Evolutionary conservation across 1,284 basidiomycete genomes (phyloP), one percentile per base, ranked within the genome.

Genomic region (Volvariella volvacea): DNA sequence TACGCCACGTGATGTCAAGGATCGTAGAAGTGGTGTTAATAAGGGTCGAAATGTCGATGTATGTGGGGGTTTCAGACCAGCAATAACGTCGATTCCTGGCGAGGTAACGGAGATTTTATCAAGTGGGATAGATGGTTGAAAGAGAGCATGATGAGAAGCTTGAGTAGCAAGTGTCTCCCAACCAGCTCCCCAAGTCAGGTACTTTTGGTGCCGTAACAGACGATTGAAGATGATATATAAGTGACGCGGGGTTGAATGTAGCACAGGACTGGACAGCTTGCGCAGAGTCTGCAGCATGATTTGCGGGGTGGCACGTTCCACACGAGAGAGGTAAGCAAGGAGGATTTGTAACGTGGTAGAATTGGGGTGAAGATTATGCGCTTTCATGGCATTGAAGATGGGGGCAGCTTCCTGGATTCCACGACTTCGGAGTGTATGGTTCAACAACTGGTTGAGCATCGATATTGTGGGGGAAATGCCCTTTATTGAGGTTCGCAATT

Each of bases 401-500:
- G 52, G 50, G 31, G 58, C 63, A 42, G 75, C 67, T 28, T 65
- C 70, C 25, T 60, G 48, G 33, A 85, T 56, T 31, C 81, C 80
- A 47, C 63, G 65, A 33, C 60, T 59, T 21, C 55, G 56, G 44
- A 85, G 58, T 9, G 74, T 45, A 25, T 75, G 74, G 38, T 64
- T 64, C 9, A 85, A 58, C 16, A 83, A 57, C 12, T 76, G 68
- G 53, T 88, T 86, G 63, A 83, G 73, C 15, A 83, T 61, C 33
- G 71, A 63, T 19, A 64, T 62, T 2, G 70, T 74, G 19, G 75
- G 74, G 28, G 31, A 42, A 16, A 77, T 55, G 31, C 55, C 59
- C 12, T 62, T 55, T 20, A 67, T 55, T 45, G 65, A 48, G 45
- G 41, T 12, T 21, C 31, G 7, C 33, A 16, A 43, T 44, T 21